Evolutionary conservation across 2,329 filamentous ascomycete genomes (phyloP).

Genomic region (Chaetomiaceae sp.): DNA sequence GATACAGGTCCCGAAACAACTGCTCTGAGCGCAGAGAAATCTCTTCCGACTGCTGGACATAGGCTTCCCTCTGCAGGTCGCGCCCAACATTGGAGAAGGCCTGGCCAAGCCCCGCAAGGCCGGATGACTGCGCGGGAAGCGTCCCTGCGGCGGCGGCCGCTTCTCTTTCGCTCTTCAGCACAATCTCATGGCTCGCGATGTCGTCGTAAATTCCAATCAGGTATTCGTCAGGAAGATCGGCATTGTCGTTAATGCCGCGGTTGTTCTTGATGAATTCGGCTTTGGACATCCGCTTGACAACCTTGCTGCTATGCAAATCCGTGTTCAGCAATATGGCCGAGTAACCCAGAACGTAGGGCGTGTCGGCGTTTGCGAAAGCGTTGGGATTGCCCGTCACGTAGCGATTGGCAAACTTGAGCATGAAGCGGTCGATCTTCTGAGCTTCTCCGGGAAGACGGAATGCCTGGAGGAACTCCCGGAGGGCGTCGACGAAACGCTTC

Average conservation of each 20-base stretch:
- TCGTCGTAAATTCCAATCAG: constrained; percentile 86
- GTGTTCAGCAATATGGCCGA: constrained; percentile 97
- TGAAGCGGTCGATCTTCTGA: constrained; percentile 98
- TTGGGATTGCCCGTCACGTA: constrained; percentile 95
- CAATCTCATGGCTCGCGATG: constrained; percentile 86
- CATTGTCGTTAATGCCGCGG: constrained; percentile 92
- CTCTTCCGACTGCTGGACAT: constrained; percentile 90
- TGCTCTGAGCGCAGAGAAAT: constrained; percentile 71
- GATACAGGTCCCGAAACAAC: constrained; percentile 87
- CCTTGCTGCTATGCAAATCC: constrained; percentile 85
- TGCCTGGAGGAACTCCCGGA: constrained; percentile 86
- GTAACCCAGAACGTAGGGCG: constrained; percentile 91
- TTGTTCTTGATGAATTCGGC: constrained; percentile 99
- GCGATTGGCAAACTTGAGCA: constrained; percentile 96
- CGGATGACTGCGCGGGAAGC: constrained; percentile 52
- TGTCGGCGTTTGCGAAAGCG: constrained; percentile 96
- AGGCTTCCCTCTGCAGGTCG: constrained; percentile 86
- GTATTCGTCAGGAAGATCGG: constrained; percentile 89
- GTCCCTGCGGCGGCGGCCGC: constrained; percentile 74
- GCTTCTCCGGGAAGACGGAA: constrained; percentile 94
- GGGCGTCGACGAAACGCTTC: constrained; percentile 84
- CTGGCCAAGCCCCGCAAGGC: constrained; percentile 77
- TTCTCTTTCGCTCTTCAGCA: constrained; percentile 85
- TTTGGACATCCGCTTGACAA: constrained; percentile 81
- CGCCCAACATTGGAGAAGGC: constrained; percentile 87